Base-by-base conservation (phyloP, 2,329 filamentous ascomycete genomes). In the Dactylellina drechsleri region DNA sequence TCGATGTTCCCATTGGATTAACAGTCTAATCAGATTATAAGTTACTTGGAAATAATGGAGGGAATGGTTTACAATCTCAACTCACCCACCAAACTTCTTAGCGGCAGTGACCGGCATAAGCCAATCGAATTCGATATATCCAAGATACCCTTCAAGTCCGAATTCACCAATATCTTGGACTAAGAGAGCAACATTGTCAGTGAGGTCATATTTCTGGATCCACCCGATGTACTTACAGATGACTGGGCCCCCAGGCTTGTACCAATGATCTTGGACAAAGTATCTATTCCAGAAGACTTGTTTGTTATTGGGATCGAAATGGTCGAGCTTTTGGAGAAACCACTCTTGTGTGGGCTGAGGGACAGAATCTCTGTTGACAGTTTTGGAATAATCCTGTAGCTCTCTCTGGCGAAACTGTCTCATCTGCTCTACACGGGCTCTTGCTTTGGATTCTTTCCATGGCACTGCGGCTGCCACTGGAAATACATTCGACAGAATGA, bases 1-100 rank as follows among this genome's bases (percentile, higher is more conserved):
- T 31, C 83, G 77, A 45, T 78, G 77, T 18, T 78, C 77, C 68
- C 68, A 78, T 20, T 76, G 59, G n/a, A 78, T 75, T 28, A 78
- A 54, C 2, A 78, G 68, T 1, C 77, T 77, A 40, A 31, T 13
- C 18, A 43, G 8, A 59, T 16, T 1, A 18, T 52, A 16, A 43
- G 16, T 4, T 8, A 28, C 31, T 40, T 12, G n/a, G 15, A 4
- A 31, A 15, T 31, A 53, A 10, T 10, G 18, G 13, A 57, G 20
- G n/a, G 16, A 12, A 7, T 15, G 13, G 26, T 2, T 4, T 60
- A 1, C 6, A 41, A 4, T 3, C 1, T 31, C 31, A 28, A 66
- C 64, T 61, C 53, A 77, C 77, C 76, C 76, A 18, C 71, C 61
- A 16, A 77, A 77, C 49, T 40, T 28, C 23, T 52, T 68, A 1